Evolutionary conservation across 176 grass and related monocot genomes (phyloP).

Genomic region (Triticum monococcum): DNA sequence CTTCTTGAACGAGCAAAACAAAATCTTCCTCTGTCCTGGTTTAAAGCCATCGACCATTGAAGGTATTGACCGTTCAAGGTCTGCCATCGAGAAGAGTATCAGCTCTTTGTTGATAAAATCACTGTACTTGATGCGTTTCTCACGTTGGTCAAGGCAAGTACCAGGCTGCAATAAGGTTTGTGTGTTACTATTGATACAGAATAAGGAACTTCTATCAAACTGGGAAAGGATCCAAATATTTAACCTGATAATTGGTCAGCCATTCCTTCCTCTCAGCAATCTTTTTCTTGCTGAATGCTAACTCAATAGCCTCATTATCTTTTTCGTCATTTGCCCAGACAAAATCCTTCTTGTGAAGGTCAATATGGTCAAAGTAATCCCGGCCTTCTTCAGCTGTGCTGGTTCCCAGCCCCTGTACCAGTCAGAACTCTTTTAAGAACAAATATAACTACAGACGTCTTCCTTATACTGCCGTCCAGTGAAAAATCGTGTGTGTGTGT

Average conservation of each 20-base stretch:
- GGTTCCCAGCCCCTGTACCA: constrained; percentile 73
- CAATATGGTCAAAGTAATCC: constrained; percentile 57
- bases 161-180: constrained; percentile 51
- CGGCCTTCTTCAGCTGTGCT: constrained; percentile 69
- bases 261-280: constrained; percentile 70
- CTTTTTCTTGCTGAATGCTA: constrained; percentile 94
- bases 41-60: constrained; percentile 95
- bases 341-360: constrained; percentile 70
- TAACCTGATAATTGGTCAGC: constrained; percentile 78
- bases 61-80: constrained; percentile 87
- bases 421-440: background rate
- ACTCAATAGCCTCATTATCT: constrained; percentile 64
- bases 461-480: background rate
- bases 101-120: constrained; percentile 97
- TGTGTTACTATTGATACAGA: constrained; percentile 7
- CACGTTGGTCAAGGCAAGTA: constrained; percentile 64
- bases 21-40: constrained; percentile 84
- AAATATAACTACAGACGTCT: background rate
- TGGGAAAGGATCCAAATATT: background rate
- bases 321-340: constrained; percentile 58
- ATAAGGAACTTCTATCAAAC: background rate
- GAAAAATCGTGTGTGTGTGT: background rate
- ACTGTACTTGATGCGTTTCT: constrained; percentile 66
- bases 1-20: constrained; percentile 87
- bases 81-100: constrained; percentile 86